Base-by-base conservation (phyloP, 331 rosid species). In the Quercus tomentella region DNA sequence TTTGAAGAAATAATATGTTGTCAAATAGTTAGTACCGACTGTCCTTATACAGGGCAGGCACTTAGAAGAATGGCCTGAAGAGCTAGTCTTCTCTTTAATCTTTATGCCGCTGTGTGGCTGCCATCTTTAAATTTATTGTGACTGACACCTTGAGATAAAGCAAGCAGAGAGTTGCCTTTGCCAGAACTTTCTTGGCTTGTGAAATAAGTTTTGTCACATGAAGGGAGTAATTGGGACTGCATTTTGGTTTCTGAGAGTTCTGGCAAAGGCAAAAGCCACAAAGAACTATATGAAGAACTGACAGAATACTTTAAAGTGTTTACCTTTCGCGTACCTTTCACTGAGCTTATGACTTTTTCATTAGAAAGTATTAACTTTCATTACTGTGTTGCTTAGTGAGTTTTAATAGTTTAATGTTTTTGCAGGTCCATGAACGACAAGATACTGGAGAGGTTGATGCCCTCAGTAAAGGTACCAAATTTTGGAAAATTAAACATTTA, bases 381-480 rank as follows among this genome's bases (percentile, higher is more conserved):
- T 41, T 70, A 16, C 33, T 55, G 26, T 2, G 41, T 21, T 33
- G 56, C 25, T 22, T 58, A 22, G 55, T 61, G 75, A 35, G 75
- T 31, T 58, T 25, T 71, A 54, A 66, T 74, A 75, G 56, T 35
- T 73, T 63, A 78, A 80, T 72, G 12, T 66, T 70, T 83, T 82
- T 89, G 74, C 87, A 94, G 98, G 97, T 94, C 82, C 98, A 91
- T 78, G 97, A 92, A 80, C 82, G 89, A 76, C 25, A 88, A 63
- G 96, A 94, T 82, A 88, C 90, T 7, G 90, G 96, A 23, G 96
- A 94, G 81, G 97, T 92, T 71, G 96, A 92, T 70, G 92, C 92
- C 70, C 97, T 94, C 67, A 94, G 97, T 0, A 94, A 94, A 92
- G 98, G 98, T 94, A 70, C 73, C 65, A 52, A n/a, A 77, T 76